phyloP scores from a whole-genome alignment of 768 basidiomycete species.

The Crepidotus variabilis region DNA sequence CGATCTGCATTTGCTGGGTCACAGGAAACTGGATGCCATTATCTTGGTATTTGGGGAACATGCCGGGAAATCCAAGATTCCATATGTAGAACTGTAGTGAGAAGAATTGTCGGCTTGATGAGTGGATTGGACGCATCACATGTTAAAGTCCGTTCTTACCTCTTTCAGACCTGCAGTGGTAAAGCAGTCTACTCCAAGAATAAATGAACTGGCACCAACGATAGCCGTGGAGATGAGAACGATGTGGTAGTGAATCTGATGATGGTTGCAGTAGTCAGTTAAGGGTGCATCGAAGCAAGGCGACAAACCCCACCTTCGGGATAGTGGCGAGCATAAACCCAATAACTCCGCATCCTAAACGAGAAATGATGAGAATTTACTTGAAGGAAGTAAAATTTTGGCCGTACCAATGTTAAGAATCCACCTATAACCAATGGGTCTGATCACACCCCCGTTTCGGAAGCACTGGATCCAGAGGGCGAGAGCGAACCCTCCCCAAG shows the following conservation, averaged over 20 bases:
- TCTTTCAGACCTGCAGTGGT: constrained; percentile 91
- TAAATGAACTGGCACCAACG: constrained; percentile 88
- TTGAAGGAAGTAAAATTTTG: constrained; percentile 12
- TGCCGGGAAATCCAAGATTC: constrained; percentile 81
- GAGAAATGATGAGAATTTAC: constrained; percentile 10
- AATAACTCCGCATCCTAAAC: constrained; percentile 62
- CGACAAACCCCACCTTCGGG: constrained; percentile 46
- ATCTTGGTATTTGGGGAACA: constrained; percentile 75
- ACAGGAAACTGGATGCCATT: constrained; percentile 77
- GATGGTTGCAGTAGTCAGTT: constrained; percentile 14
- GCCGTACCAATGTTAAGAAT: constrained; percentile 78
- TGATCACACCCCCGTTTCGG: constrained; percentile 76
- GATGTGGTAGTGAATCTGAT: constrained; percentile 77
- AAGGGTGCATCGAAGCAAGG: constrained; percentile 11
- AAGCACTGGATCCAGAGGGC: constrained; percentile 88
- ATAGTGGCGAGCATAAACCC: constrained; percentile 85
- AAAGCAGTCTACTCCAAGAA: constrained; percentile 92
- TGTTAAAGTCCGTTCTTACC: constrained; percentile 36
- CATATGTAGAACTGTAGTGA: constrained; percentile 81
- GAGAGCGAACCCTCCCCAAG: constrained; percentile 84
- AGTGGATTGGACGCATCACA: constrained; percentile 5
- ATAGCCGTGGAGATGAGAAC: constrained; percentile 84
- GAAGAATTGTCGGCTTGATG: neutral
- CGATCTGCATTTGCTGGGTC: constrained; percentile 89
- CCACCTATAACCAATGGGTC: constrained; percentile 78